Conservation (phyloP, 73 alveolate genomes). For the Paramecium sexaurelia region DNA sequence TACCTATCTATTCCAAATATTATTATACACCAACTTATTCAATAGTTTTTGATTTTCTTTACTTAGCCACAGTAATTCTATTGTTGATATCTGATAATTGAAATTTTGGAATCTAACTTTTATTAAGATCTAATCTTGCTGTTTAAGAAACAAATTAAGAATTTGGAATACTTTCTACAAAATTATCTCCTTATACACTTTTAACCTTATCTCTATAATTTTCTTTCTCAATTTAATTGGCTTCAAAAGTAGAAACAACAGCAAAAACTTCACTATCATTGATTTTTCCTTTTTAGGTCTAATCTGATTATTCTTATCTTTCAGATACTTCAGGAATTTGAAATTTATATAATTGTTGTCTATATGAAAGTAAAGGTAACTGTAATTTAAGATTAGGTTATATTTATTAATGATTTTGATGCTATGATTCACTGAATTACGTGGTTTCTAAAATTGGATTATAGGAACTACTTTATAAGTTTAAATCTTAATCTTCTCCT, state of each 20-base stretch:
- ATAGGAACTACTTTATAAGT: background rate
- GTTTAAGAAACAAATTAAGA: background rate
- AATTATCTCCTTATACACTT: background rate
- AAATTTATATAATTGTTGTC: background rate
- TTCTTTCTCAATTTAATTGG: background rate
- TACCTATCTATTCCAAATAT: background rate
- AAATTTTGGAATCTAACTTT: background rate
- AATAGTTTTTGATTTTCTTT: background rate
- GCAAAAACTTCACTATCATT: background rate
- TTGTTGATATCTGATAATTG: background rate
- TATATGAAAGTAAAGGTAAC: background rate
- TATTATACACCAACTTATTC: conserved; percentile 6
- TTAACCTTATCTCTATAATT: background rate
- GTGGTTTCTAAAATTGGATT: background rate
- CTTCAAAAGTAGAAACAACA: background rate
- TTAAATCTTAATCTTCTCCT: background rate
- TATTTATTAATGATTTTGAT: background rate
- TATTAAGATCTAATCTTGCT: background rate
- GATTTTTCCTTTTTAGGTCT: background rate
- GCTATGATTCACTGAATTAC: background rate
- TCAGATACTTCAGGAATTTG: conserved; percentile 3
- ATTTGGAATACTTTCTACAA: background rate
- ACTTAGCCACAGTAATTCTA: background rate
- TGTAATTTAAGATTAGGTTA: background rate
- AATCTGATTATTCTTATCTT: background rate